Evolutionary conservation across 176 grass and related monocot genomes (phyloP).

Genomic region (Oryza glaberrima): DNA sequence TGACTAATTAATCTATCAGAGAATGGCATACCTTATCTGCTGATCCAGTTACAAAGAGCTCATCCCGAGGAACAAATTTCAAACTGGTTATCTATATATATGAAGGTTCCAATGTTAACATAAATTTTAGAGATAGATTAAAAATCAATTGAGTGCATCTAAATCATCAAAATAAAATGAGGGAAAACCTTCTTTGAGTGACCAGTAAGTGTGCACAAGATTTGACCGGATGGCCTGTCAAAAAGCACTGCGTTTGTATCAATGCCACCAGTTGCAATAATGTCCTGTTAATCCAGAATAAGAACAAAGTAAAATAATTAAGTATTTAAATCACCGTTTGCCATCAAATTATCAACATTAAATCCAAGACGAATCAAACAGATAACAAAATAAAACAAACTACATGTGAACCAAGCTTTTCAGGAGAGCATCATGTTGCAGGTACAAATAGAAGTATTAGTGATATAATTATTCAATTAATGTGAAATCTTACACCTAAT

Average conservation of each 20-base stretch:
- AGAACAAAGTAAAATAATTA: conserved; percentile 29
- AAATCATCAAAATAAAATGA: conserved; percentile 31
- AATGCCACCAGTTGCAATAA: conserved; percentile 87
- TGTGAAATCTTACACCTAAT: conserved; percentile 13
- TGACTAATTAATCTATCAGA: conserved; percentile 1
- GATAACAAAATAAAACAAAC: not conserved
- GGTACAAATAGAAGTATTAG: conserved; percentile 15
- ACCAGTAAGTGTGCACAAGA: conserved; percentile 85
- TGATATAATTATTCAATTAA: conserved; percentile 14
- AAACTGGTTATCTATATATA: conserved; percentile 77
- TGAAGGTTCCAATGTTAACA: conserved; percentile 17
- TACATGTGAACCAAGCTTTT: not conserved
- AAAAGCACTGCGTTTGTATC: conserved; percentile 98
- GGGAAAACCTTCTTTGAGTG: conserved; percentile 95
- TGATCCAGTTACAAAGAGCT: conserved; percentile 81
- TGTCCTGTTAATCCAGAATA: conserved; percentile 65
- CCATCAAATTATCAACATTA: conserved; percentile 19
- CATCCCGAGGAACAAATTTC: conserved; percentile 86
- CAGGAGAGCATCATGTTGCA: not conserved
- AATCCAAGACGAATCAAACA: conserved; percentile 5
- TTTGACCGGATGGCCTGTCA: conserved; percentile 86
- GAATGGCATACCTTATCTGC: conserved; percentile 76
- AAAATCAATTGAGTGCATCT: not conserved
- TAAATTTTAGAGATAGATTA: conserved; percentile 17
- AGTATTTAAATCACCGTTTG: conserved; percentile 30